Conservation (phyloP, 2,329 filamentous ascomycete species). For the Xylaria sp. region DNA sequence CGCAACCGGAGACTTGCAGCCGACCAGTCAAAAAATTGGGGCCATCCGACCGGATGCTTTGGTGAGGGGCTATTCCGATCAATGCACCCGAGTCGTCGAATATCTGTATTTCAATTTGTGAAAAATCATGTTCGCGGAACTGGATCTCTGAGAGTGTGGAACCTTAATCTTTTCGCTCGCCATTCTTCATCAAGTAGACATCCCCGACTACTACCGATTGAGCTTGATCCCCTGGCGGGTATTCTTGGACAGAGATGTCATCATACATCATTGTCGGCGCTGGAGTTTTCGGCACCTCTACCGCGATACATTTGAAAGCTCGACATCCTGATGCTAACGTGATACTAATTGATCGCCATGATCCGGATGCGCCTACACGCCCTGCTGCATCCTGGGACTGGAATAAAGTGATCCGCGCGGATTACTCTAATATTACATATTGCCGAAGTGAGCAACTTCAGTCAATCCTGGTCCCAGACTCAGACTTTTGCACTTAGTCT, state of each 20-base stretch:
- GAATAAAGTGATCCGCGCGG: conserved; percentile 78
- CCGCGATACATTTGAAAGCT: conserved; percentile 70
- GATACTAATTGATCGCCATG: conserved; percentile 68
- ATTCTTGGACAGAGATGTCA: conserved; percentile 17
- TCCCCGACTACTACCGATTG: neutral
- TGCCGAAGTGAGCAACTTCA: conserved; percentile 54
- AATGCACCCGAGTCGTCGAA: conserved; percentile 5
- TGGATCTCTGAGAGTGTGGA: neutral
- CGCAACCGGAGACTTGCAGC: neutral
- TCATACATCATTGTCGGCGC: conserved; percentile 71
- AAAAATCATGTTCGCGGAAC: neutral
- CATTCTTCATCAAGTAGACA: neutral
- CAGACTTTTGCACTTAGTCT: neutral
- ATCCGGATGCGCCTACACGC: conserved; percentile 57
- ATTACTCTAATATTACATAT: conserved; percentile 74
- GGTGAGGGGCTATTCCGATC: conserved; percentile 29
- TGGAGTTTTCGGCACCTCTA: conserved; percentile 73
- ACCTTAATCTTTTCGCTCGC: neutral
- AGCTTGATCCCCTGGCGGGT: neutral
- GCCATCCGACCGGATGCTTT: conserved; percentile 4
- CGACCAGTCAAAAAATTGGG: conserved; percentile 26
- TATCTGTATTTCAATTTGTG: neutral
- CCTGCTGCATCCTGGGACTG: conserved; percentile 76
- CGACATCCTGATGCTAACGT: conserved; percentile 62
- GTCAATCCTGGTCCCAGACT: neutral